Base-by-base conservation (phyloP, 176 grass and related monocot genomes). In the Tillandsia leiboldiana region DNA sequence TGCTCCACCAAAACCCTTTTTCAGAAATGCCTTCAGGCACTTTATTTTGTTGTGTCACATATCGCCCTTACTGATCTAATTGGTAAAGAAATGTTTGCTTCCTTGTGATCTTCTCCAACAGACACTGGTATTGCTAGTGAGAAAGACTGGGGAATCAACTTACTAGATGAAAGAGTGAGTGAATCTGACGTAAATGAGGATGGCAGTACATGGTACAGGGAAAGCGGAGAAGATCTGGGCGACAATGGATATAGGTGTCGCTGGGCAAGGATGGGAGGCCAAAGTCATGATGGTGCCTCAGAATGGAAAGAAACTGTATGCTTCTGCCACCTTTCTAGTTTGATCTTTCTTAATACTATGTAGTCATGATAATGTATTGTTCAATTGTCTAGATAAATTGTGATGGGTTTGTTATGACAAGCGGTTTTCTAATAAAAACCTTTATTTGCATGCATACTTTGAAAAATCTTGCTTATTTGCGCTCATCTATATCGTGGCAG, bases 91-190 rank as follows among this genome's bases (percentile, higher is more conserved):
- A 49, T 17, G 69, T 78, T 65, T 83, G 74, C 77, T 73, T 82
- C 63, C 83, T 84, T 96, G 70, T 63, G 78, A 78, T 78, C 78
- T 96, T 66, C 26, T 42, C 73, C 68, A 87, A 74, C 82, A 99
- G 94, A 99, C 75, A 99, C 89, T 81, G 94, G 94, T 70, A 99
- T 99, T 85, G 94, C 89, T 82, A 99, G 94, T 87, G 94, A 93
- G 89, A 93, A 92, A 74, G 94, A 99, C 2, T 99, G 94, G 94
- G 94, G 94, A 51, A 99, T 99, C 78, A 99, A 90, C 72, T 74
- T 99, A 66, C 70, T 92, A 48, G 94, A 93, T 51, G 94, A 93
- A 83, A 77, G 81, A 0, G 82, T 99, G n/a, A 90, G 79, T 49
- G 94, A 99, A 75, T 89, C 75, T 20, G 94, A 84, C 9, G 90